Percentiles rank a stretch among this genome's conserved stretches.
phyloP scores from a whole-genome alignment of 148 eudicot species.

The Vaccinium corymbosum region DNA sequence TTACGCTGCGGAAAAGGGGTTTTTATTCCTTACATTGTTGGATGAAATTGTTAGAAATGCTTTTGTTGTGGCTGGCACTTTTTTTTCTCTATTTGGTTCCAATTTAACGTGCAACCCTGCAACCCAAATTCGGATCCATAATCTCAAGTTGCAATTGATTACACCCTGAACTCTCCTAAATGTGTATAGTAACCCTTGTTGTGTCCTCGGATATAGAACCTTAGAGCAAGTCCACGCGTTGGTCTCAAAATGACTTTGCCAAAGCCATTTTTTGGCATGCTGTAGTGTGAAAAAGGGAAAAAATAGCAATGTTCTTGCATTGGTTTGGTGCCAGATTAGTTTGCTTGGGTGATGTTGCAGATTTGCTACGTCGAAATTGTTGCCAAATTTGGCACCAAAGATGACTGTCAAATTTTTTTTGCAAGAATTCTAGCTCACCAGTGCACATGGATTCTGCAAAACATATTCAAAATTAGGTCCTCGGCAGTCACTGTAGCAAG shows the following conservation, averaged over 20 bases:
- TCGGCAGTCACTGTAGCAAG: neutral
- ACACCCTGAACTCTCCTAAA: neutral
- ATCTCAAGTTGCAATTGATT: neutral
- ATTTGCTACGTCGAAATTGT: neutral
- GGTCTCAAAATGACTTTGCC: neutral
- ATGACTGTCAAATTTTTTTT: neutral
- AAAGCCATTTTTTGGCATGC: neutral
- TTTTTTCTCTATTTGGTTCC: neutral
- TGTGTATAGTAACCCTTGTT: neutral
- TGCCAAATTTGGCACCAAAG: neutral
- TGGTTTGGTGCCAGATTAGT: neutral
- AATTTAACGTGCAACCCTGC: constrained; percentile 12
- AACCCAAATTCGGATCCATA: neutral
- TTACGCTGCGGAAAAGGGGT: neutral
- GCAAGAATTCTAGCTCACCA: neutral
- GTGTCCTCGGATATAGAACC: neutral
- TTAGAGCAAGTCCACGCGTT: neutral
- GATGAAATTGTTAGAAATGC: neutral
- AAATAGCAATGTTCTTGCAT: neutral
- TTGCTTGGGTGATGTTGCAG: neutral
- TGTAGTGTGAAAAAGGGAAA: neutral
- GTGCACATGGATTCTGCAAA: neutral
- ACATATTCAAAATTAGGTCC: neutral
- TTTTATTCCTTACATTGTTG: neutral
- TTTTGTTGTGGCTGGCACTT: neutral